Evolutionary conservation across 1,284 basidiomycete species (phyloP).

Genomic region (Microbotryum violaceum): DNA sequence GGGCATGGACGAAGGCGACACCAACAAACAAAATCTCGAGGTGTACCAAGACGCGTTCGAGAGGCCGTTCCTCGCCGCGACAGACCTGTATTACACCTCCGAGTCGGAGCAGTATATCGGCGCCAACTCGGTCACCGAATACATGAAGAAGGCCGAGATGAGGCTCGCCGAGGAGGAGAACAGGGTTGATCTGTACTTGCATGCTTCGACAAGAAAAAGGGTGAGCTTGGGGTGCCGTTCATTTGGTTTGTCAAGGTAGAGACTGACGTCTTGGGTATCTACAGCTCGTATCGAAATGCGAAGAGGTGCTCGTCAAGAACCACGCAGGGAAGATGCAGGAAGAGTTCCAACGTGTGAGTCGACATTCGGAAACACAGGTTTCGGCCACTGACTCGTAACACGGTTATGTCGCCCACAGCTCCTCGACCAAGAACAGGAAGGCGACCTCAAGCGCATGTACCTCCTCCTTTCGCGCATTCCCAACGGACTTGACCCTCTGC

Average conservation of each 20-base stretch:
- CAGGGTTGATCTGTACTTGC: conserved; percentile 87
- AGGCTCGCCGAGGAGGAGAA: conserved; percentile 91
- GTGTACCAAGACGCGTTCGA: conserved; percentile 93
- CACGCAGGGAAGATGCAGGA: conserved; percentile 87
- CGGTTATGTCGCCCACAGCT: conserved; percentile 41
- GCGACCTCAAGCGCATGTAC: conserved; percentile 94
- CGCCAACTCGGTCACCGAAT: conserved; percentile 87
- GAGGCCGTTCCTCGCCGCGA: conserved; percentile 75
- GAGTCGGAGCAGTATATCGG: conserved; percentile 87
- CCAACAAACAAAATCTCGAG: conserved; percentile 85
- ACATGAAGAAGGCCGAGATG: conserved; percentile 91
- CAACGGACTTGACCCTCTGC: conserved; percentile 82
- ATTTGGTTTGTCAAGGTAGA: too few relatives aligned
- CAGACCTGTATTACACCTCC: conserved; percentile 81
- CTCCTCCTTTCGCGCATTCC: conserved; percentile 78
- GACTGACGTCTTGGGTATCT: too few relatives aligned
- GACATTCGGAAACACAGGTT: too few relatives aligned
- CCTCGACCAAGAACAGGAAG: conserved; percentile 86
- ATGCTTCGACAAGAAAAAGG: conserved; percentile 72
- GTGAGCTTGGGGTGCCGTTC: conserved; percentile 35
- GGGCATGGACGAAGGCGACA: conserved; percentile 83
- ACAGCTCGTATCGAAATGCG: conserved; percentile 74
- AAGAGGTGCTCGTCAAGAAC: conserved; percentile 82
- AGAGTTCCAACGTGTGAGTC: conserved; percentile 66
- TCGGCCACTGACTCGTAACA: too few relatives aligned